A percentile compares a stretch with the other conserved stretches of the same genome.
Conservation (phyloP, 1,284 basidiomycete genomes). For the Apiotrichum brassicae region DNA sequence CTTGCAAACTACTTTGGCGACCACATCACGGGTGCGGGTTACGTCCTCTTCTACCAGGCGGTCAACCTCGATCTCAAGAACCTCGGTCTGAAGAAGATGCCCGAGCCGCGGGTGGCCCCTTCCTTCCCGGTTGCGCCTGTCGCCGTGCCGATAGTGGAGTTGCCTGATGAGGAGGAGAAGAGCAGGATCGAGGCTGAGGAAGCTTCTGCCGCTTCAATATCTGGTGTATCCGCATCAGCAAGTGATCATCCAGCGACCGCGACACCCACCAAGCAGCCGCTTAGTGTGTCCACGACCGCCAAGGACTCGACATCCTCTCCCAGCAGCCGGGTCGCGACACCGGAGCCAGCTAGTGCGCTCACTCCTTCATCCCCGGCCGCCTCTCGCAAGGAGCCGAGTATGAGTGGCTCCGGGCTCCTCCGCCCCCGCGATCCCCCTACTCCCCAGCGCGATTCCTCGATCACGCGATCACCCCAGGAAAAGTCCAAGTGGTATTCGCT, state of each 20-base stretch:
- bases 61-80: conserved; percentile 68
- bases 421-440: too few relatives aligned
- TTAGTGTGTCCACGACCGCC: neutral
- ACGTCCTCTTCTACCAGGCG: conserved; percentile 96
- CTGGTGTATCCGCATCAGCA: neutral
- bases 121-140: conserved; percentile 1
- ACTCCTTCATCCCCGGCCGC: neutral
- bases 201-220: neutral
- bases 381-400: neutral
- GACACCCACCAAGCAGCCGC: neutral
- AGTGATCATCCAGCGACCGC: neutral
- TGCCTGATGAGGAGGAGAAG: conserved; percentile 4
- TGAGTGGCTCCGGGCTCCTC: neutral
- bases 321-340: neutral
- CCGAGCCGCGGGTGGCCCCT: conserved; percentile 5
- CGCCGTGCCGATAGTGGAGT: conserved; percentile 1
- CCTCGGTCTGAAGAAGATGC: conserved; percentile 53
- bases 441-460: neutral
- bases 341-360: neutral
- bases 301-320: neutral
- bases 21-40: conserved; percentile 77
- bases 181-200: neutral
- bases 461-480: neutral
- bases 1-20: conserved; percentile 94
- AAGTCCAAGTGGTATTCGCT: conserved; percentile 10